These are phyloP conservation scores for Ophiostoma novo-ulmi DNA, from an alignment of 2,329 filamentous ascomycete genomes.

Conservation along the genomic window DNA sequence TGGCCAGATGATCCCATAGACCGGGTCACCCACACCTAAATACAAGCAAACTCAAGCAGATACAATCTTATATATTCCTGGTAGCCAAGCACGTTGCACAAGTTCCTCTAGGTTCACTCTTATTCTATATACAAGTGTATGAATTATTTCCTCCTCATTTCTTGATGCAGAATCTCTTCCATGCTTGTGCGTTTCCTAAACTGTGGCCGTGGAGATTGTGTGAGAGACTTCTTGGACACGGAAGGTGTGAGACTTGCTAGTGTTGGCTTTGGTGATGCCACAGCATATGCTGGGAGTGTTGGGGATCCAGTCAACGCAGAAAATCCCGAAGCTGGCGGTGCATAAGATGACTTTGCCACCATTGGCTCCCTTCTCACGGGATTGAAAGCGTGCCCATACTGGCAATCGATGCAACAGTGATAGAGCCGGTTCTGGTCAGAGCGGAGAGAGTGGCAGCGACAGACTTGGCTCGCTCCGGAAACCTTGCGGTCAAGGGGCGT, in stretches of 20 bases:
- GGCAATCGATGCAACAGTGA: constrained; percentile 18
- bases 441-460: constrained; percentile 16
- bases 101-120: background rate
- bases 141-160: background rate
- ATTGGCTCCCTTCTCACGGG: background rate
- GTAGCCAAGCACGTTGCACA: background rate
- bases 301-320: background rate
- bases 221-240: background rate
- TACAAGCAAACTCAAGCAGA: background rate
- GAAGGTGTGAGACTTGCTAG: background rate
- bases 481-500: background rate
- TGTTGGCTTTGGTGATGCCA: background rate
- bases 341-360: background rate
- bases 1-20: background rate
- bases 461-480: background rate
- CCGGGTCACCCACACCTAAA: background rate
- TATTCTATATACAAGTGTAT: background rate
- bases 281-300: background rate
- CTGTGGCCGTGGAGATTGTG: background rate
- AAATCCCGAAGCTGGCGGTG: background rate
- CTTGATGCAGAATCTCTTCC: background rate
- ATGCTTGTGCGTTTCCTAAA: background rate
- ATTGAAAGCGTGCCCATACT: background rate
- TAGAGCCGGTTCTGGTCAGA: constrained; percentile 17
- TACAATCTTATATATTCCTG: background rate